A percentile compares a stretch with the other conserved stretches of the same genome.
phyloP scores from a whole-genome alignment of 73 alveolate species.

The Symbiodinium natans region DNA sequence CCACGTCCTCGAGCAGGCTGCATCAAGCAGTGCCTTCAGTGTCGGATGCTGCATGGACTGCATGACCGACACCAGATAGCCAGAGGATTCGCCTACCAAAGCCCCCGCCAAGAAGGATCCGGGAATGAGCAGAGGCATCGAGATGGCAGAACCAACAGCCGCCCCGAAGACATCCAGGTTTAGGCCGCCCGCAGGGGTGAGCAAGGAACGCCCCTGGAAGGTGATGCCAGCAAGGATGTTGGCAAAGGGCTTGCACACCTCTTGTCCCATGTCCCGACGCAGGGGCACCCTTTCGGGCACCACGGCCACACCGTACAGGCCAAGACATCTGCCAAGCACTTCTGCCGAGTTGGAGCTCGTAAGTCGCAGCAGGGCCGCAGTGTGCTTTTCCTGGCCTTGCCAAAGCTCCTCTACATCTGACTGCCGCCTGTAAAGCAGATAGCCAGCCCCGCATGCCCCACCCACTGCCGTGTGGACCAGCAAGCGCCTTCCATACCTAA shows the following conservation, averaged over 20 bases:
- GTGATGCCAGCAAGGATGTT: slow-evolving; percentile 50
- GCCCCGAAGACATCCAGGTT: slow-evolving; percentile 84
- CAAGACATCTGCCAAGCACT: not conserved
- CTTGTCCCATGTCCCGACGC: not conserved
- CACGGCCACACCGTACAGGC: slow-evolving; percentile 16
- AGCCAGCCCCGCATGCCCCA: slow-evolving; percentile 2
- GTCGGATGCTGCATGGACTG: slow-evolving; percentile 78
- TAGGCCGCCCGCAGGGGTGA: slow-evolving; percentile 41
- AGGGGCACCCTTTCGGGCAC: slow-evolving; percentile 10
- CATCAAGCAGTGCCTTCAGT: slow-evolving; percentile 56
- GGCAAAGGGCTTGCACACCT: not conserved
- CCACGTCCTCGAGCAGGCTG: slow-evolving; percentile 51
- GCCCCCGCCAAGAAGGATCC: slow-evolving; percentile 84
- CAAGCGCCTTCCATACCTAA: not conserved
- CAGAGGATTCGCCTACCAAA: slow-evolving; percentile 58
- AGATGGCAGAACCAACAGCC: slow-evolving; percentile 64
- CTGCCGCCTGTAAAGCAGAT: slow-evolving; percentile 19
- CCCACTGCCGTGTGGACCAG: not conserved
- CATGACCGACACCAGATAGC: slow-evolving; percentile 60
- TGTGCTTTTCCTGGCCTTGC: not conserved
- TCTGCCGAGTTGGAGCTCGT: not conserved
- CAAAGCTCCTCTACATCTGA: not conserved
- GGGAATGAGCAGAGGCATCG: slow-evolving; percentile 76
- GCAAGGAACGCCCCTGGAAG: slow-evolving; percentile 56
- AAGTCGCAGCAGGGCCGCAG: not conserved